A percentile compares a stretch with the other conserved stretches of the same genome.
phyloP scores from a whole-genome alignment of 2,329 filamentous ascomycete genomes.

The Venturia effusa region DNA sequence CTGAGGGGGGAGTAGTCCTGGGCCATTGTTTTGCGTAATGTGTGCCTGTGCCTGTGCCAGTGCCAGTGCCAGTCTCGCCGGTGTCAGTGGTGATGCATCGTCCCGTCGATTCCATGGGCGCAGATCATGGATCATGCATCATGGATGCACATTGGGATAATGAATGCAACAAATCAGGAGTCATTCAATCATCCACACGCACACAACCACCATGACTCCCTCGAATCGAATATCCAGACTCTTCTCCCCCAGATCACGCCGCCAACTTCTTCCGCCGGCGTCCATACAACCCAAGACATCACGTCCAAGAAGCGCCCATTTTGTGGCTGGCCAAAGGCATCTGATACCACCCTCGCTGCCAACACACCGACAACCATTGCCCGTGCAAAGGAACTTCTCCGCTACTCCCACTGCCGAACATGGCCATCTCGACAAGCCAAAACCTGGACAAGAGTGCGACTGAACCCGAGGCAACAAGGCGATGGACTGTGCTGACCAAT shows the following conservation, averaged over 20 bases:
- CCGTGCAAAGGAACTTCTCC: constrained; percentile 47
- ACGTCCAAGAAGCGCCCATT: constrained; percentile 4
- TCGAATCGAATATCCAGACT: neutral
- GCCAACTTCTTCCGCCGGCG: neutral
- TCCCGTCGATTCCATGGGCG: neutral
- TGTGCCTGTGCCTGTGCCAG: too few species aligned
- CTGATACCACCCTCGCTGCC: constrained; percentile 5
- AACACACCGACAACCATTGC: neutral
- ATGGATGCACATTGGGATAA: neutral
- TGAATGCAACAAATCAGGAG: neutral
- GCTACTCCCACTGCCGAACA: constrained; percentile 52
- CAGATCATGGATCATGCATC: too few species aligned
- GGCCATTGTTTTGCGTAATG: neutral
- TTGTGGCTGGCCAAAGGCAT: constrained; percentile 7
- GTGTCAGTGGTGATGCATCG: neutral
- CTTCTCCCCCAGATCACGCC: neutral
- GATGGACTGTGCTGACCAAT: neutral
- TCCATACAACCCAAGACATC: neutral
- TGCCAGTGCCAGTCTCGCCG: too few species aligned
- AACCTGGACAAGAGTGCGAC: constrained; percentile 80
- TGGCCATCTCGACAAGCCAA: constrained; percentile 72
- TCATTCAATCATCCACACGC: neutral
- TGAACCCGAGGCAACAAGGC: neutral
- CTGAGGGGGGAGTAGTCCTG: constrained; percentile 5
- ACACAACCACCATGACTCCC: neutral